These are phyloP conservation scores for Phalaenopsis equestris DNA, from an alignment of 106 monocot genomes.

Conservation along the genomic window DNA sequence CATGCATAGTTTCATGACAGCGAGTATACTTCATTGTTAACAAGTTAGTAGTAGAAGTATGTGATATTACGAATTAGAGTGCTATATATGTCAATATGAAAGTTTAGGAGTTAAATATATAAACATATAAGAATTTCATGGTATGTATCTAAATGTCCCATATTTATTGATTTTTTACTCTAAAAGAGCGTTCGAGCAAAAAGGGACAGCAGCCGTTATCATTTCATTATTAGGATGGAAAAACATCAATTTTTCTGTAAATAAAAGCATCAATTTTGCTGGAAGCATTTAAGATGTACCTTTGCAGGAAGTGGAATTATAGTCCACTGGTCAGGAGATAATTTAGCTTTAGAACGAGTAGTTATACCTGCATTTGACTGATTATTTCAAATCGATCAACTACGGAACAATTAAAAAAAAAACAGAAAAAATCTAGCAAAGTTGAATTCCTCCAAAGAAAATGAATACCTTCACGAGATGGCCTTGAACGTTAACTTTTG, in stretches of 20 bases:
- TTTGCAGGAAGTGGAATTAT: slow-evolving; percentile 70
- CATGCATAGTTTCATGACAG: no score
- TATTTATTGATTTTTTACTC: no score
- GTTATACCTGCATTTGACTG: slow-evolving; percentile 78
- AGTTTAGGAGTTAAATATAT: no score
- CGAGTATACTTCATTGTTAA: no score
- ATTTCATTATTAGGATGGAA: not conserved
- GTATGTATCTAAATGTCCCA: no score
- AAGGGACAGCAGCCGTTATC: not conserved
- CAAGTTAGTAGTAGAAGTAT: no score
- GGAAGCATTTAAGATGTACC: slow-evolving; percentile 29
- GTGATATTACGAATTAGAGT: no score
- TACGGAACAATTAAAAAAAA: not conserved
- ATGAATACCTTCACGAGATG: slow-evolving; percentile 62
- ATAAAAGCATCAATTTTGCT: not conserved
- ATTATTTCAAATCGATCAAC: slow-evolving; percentile 8
- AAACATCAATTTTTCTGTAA: not conserved
- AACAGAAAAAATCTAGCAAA: not conserved
- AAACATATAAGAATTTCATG: no score
- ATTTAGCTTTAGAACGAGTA: slow-evolving; percentile 87
- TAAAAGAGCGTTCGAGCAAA: no score
- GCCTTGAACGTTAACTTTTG: slow-evolving; percentile 70
- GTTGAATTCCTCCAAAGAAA: slow-evolving; percentile 3
- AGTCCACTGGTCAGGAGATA: slow-evolving; percentile 74
- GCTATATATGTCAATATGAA: no score